These are phyloP conservation scores for Aspergillus versicolor DNA, from an alignment of 2,329 filamentous ascomycete species.

Conservation along the genomic window DNA sequence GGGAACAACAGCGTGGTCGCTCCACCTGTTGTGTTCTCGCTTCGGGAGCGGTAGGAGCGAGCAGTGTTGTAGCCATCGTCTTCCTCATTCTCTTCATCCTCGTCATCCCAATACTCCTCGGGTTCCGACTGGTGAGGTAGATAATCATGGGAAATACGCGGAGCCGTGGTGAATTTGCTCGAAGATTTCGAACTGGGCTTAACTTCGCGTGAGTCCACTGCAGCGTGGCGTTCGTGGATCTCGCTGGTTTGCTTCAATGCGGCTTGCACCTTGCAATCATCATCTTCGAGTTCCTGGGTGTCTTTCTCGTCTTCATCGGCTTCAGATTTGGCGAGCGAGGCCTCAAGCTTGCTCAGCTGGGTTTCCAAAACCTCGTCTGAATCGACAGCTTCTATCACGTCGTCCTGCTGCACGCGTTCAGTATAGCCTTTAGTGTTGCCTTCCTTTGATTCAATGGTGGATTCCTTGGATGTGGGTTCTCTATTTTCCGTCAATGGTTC, in stretches of 20 bases:
- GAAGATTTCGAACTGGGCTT: constrained; percentile 12
- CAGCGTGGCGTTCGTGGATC: constrained; percentile 5
- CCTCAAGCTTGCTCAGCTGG: constrained; percentile 16
- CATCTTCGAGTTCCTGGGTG: constrained; percentile 25
- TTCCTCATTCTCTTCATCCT: constrained; percentile 73
- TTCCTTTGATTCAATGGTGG: constrained; percentile 20
- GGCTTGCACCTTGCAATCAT: constrained; percentile 25
- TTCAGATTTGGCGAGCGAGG: constrained; percentile 24
- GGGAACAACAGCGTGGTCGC: constrained; percentile 70
- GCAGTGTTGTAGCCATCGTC: constrained; percentile 73
- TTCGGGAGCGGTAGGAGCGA: constrained; percentile 72
- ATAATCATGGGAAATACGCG: constrained; percentile 22
- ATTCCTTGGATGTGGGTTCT: constrained; percentile 32
- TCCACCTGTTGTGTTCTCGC: constrained; percentile 69
- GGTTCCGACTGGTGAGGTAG: constrained; percentile 47
- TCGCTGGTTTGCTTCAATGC: constrained; percentile 12
- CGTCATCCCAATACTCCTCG: constrained; percentile 75
- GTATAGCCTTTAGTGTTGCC: constrained; percentile 18
- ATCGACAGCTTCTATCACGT: constrained; percentile 11
- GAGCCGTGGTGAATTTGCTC: constrained; percentile 20
- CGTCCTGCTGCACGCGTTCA: constrained; percentile 15
- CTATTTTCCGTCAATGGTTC: constrained; percentile 35
- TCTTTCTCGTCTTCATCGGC: constrained; percentile 29
- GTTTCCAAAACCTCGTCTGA: constrained; percentile 14
- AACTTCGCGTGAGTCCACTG: neutral